Evolutionary conservation across 768 basidiomycete species (phyloP).

Genomic region (Rhodotorula diobovata): DNA sequence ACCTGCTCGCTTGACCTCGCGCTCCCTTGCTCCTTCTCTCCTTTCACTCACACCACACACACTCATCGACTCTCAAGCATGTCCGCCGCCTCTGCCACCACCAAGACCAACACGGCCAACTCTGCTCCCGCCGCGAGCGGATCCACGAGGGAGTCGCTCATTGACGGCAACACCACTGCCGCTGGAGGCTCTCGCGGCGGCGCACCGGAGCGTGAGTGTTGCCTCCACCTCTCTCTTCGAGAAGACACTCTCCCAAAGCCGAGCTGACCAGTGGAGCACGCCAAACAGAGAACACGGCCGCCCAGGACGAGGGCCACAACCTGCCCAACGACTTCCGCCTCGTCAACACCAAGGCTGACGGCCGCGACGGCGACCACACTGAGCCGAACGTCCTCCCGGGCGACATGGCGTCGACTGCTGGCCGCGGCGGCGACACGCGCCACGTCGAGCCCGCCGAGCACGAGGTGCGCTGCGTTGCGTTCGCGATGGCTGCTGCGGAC

Average conservation of each 20-base stretch:
- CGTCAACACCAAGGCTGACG: not conserved
- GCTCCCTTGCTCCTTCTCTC: not conserved
- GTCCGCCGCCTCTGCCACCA: not conserved
- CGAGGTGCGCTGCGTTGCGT: constrained; percentile 10
- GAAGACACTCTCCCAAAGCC: too few relatives aligned
- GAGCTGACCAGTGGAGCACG: not conserved
- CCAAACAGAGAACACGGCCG: constrained; percentile 2
- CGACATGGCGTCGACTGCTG: constrained; percentile 18
- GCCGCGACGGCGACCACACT: constrained; percentile 11
- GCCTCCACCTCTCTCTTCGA: not conserved
- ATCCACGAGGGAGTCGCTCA: constrained; percentile 9
- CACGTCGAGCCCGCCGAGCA: constrained; percentile 13
- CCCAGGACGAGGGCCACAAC: constrained; percentile 5
- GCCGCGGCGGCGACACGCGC: constrained; percentile 11
- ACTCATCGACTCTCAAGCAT: not conserved
- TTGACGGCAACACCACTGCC: constrained; percentile 21
- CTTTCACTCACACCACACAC: not conserved
- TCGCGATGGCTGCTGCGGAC: too few relatives aligned
- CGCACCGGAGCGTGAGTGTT: not conserved
- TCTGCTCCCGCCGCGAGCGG: constrained; percentile 20
- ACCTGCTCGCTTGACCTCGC: too few relatives aligned
- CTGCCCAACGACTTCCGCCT: constrained; percentile 11
- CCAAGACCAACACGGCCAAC: not conserved
- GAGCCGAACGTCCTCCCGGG: constrained; percentile 17
- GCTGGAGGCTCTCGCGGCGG: constrained; percentile 11